A percentile compares a stretch with the other conserved stretches of the same genome.
Evolutionary conservation across 2,329 filamentous ascomycete species (phyloP).

Genomic region (Penicillium sp.): DNA sequence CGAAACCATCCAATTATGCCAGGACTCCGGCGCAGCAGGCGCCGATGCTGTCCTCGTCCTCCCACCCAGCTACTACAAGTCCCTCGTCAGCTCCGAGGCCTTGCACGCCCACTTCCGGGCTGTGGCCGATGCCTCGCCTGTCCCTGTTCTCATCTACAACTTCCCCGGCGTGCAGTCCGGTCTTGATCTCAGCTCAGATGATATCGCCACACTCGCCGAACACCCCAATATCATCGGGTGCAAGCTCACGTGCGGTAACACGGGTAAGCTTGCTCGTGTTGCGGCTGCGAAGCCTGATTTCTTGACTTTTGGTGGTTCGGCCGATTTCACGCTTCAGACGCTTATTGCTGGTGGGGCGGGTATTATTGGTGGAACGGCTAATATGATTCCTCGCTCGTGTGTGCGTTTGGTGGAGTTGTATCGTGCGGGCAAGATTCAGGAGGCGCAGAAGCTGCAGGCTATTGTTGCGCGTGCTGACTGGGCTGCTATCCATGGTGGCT

Average conservation of each 20-base stretch:
- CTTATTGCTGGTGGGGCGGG: conserved; percentile 75
- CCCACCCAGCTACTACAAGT: conserved; percentile 73
- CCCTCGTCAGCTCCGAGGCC: conserved; percentile 61
- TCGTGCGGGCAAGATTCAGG: conserved; percentile 68
- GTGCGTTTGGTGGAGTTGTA: conserved; percentile 77
- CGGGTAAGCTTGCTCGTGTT: conserved; percentile 68
- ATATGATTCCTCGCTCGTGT: conserved; percentile 80
- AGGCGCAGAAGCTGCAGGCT: conserved; percentile 74
- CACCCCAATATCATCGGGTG: conserved; percentile 68
- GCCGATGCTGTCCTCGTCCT: conserved; percentile 75
- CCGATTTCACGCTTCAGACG: conserved; percentile 83
- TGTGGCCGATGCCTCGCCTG: conserved; percentile 59
- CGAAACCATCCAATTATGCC: conserved; percentile 68
- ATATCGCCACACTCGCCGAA: conserved; percentile 57
- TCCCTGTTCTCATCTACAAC: conserved; percentile 71
- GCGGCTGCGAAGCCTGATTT: conserved; percentile 56
- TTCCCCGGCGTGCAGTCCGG: conserved; percentile 68
- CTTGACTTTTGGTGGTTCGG: conserved; percentile 85
- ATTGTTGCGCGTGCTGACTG: conserved; percentile 77
- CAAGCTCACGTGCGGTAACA: conserved; percentile 72
- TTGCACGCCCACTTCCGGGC: conserved; percentile 64
- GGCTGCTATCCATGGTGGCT: conserved; percentile 77
- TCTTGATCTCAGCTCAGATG: conserved; percentile 66
- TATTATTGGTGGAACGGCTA: conserved; percentile 82
- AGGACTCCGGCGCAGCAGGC: conserved; percentile 66